phyloP scores from a whole-genome alignment of 768 basidiomycete species.

The Pisolithus albus region DNA sequence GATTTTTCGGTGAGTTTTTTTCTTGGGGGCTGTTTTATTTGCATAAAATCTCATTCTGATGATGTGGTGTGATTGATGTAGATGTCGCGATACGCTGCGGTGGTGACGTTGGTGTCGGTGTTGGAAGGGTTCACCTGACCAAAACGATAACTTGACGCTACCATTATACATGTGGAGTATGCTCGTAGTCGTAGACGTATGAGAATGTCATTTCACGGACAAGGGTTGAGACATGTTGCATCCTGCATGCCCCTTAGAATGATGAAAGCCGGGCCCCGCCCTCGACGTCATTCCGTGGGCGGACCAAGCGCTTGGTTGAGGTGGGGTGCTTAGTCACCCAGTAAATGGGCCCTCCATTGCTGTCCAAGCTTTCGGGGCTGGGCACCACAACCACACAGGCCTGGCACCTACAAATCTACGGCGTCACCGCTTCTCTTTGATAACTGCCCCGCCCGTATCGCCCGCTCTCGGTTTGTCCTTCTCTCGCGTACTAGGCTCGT shows the following conservation, averaged over 20 bases:
- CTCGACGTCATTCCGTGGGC: background rate
- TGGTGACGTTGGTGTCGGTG: slow-evolving; percentile 57
- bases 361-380: background rate
- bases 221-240: background rate
- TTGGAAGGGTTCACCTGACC: slow-evolving; percentile 90
- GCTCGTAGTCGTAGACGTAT: slow-evolving; percentile 53
- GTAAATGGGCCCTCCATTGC: background rate
- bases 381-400: background rate
- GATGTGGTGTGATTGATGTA: slow-evolving; percentile 25
- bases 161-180: slow-evolving; percentile 96
- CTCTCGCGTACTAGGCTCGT: background rate
- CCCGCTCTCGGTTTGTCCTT: background rate
- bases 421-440: no score
- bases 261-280: no score
- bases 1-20: slow-evolving; percentile 63
- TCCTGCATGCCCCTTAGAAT: no score
- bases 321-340: slow-evolving; percentile 11
- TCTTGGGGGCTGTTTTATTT: background rate
- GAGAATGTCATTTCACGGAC: background rate
- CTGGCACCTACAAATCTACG: background rate
- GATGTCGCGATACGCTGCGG: slow-evolving; percentile 59
- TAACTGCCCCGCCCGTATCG: no score
- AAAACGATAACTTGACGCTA: slow-evolving; percentile 95
- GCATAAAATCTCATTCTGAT: slow-evolving; percentile 11
- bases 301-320: background rate